phyloP scores from a whole-genome alignment of 495 filamentous ascomycete species.

The Hypoxylon crocopeplum region DNA sequence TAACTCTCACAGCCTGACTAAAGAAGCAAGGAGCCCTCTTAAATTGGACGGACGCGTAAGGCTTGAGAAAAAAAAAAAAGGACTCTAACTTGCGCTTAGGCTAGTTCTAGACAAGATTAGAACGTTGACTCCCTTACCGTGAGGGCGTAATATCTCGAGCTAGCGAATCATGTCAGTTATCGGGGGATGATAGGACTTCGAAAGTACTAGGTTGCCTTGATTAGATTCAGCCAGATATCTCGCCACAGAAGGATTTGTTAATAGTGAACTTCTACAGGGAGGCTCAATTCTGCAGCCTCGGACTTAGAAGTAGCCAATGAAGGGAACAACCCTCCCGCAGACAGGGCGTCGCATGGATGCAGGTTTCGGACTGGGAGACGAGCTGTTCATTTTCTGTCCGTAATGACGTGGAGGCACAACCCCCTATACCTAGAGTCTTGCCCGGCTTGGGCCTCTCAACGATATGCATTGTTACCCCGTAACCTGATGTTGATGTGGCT shows the following conservation, averaged over 20 bases:
- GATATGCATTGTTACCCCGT: constrained; percentile 7
- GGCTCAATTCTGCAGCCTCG: constrained; percentile 28
- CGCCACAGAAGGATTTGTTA: constrained; percentile 10
- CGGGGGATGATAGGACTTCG: neutral
- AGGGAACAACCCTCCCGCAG: neutral
- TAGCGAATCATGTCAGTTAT: neutral
- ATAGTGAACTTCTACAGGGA: constrained; percentile 9
- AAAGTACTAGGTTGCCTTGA: neutral
- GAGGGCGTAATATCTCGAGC: neutral
- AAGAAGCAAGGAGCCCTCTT: constrained; percentile 9
- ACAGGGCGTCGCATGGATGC: constrained; percentile 12
- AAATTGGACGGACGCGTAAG: constrained; percentile 8
- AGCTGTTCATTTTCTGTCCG: neutral
- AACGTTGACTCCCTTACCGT: neutral
- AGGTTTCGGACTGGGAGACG: constrained; percentile 23
- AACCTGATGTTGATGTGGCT: constrained; percentile 19
- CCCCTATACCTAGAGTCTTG: neutral
- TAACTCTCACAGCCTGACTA: neutral
- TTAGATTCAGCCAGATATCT: constrained; percentile 3
- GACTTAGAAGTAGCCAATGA: constrained; percentile 13
- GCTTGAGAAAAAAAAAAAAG: neutral
- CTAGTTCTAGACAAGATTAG: neutral
- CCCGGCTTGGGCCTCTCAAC: neutral
- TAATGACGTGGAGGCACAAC: constrained; percentile 8
- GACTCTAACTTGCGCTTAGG: neutral